These are phyloP conservation scores for Chenopodium berlandieri DNA, from an alignment of 148 eudicot genomes.

Conservation along the genomic window DNA sequence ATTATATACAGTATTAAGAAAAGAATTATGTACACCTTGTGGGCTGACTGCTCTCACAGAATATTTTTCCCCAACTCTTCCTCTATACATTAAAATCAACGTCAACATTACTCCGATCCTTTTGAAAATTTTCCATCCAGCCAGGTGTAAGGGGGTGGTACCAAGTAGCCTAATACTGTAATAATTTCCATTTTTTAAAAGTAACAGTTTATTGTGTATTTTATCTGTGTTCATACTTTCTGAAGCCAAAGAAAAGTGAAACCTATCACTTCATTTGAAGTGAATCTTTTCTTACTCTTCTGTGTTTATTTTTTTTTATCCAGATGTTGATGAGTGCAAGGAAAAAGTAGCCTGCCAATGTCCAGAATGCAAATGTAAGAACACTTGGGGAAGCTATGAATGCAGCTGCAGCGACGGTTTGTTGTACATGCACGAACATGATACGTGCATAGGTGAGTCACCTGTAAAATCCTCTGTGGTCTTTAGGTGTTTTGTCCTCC, in stretches of 20 bases:
- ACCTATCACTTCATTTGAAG: neutral
- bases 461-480: slow-evolving; percentile 7
- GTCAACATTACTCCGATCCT: neutral
- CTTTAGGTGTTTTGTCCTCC: neutral
- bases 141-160: neutral
- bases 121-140: neutral
- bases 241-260: neutral
- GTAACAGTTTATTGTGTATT: neutral
- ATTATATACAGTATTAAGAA: too few species aligned
- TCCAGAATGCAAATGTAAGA: slow-evolving; percentile 79
- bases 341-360: slow-evolving; percentile 82
- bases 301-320: slow-evolving; percentile 1
- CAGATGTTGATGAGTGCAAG: slow-evolving; percentile 88
- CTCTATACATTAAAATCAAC: neutral
- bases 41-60: neutral
- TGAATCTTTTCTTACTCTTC: neutral
- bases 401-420: slow-evolving; percentile 64
- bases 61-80: neutral
- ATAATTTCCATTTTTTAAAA: neutral
- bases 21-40: neutral
- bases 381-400: slow-evolving; percentile 90
- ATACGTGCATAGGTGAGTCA: slow-evolving; percentile 77
- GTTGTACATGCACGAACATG: slow-evolving; percentile 84
- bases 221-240: neutral
- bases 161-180: neutral